These are phyloP conservation scores for Flaveria robusta DNA, from an alignment of 129 eudicot species.

Conservation along the genomic window DNA sequence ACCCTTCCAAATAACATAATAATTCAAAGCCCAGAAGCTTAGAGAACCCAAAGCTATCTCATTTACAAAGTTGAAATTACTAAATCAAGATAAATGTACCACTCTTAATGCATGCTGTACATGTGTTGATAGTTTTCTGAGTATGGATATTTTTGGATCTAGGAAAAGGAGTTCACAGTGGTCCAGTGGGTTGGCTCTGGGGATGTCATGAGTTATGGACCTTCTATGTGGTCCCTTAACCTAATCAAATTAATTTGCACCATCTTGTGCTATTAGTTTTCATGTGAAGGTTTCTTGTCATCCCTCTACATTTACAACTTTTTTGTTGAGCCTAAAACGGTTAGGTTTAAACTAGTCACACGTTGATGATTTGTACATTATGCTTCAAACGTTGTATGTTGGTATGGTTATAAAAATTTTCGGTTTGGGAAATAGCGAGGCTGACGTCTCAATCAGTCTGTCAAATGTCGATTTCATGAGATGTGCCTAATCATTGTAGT, in stretches of 20 bases:
- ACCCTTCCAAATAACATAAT: conserved; percentile 18
- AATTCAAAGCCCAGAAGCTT: conserved; percentile 14
- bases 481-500: conserved; percentile 34
- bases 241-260: conserved; percentile 34
- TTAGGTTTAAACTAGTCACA: neutral
- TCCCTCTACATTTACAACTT: conserved; percentile 24
- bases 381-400: neutral
- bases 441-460: conserved; percentile 26
- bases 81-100: neutral
- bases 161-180: conserved; percentile 20
- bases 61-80: neutral
- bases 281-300: conserved; percentile 45
- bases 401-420: neutral
- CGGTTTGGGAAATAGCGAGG: neutral
- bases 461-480: conserved; percentile 18
- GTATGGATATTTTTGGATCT: neutral
- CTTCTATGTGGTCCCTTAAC: conserved; percentile 42
- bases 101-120: conserved; percentile 4
- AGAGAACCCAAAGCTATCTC: neutral
- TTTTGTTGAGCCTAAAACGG: neutral
- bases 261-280: conserved; percentile 39
- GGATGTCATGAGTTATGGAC: conserved; percentile 46
- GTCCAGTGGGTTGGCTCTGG: conserved; percentile 39
- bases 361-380: neutral
- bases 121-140: neutral